Percentiles rank a stretch among this genome's conserved stretches.
Evolutionary conservation across 345 rosid species (phyloP).

Genomic region (Microcos paniculata): DNA sequence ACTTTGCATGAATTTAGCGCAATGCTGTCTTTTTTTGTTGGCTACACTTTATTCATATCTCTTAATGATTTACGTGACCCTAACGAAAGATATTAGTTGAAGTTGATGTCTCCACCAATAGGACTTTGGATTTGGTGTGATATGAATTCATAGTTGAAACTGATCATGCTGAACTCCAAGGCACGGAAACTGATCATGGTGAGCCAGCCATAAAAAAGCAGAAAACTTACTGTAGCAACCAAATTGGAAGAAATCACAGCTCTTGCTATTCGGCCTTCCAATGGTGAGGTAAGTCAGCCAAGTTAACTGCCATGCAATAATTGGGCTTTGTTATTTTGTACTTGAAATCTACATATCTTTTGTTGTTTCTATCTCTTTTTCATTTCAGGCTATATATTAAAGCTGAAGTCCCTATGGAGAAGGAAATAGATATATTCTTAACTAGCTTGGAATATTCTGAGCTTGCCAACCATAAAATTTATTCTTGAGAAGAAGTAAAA

Average conservation of each 20-base stretch:
- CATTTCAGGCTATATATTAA: not conserved
- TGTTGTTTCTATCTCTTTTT: not conserved
- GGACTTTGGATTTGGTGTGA: not conserved
- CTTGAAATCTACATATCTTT: not conserved
- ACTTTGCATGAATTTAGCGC: no score
- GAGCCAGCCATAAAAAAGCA: not conserved
- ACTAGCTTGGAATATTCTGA: slow-evolving; percentile 4
- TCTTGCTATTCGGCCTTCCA: not conserved
- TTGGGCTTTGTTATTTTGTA: no score
- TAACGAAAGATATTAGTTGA: slow-evolving; percentile 35
- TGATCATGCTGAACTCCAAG: not conserved
- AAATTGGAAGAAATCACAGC: not conserved
- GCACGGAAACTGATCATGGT: not conserved
- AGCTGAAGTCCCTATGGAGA: not conserved
- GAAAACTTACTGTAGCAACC: not conserved
- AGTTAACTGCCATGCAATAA: no score
- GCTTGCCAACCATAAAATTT: not conserved
- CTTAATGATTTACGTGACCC: slow-evolving; percentile 53
- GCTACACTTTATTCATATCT: slow-evolving; percentile 57
- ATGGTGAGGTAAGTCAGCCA: not conserved
- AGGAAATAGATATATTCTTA: not conserved
- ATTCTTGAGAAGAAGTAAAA: not conserved
- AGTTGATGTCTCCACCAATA: not conserved
- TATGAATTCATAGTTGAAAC: not conserved
- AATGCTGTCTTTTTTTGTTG: no score